These are phyloP conservation scores for Glycine latifolia DNA, from an alignment of 306 rosid genomes.

Conservation along the genomic window DNA sequence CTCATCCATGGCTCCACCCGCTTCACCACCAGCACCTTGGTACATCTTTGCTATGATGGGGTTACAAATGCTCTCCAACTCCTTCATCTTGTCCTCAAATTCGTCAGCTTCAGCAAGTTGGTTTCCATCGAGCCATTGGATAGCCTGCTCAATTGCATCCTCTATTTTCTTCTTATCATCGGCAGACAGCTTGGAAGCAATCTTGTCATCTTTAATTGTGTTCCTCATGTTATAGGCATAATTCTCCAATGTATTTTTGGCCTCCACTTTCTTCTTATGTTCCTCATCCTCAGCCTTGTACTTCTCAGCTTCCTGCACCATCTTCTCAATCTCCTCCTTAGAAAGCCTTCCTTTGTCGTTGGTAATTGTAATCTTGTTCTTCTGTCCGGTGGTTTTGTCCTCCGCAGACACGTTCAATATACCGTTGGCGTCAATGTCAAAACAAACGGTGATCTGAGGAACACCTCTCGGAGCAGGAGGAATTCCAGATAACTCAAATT, in stretches of 20 bases:
- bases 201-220: slow-evolving; percentile 64
- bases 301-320: slow-evolving; percentile 68
- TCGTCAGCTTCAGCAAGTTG: slow-evolving; percentile 65
- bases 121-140: slow-evolving; percentile 64
- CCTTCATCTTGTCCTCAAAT: slow-evolving; percentile 64
- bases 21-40: slow-evolving; percentile 60
- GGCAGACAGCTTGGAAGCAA: slow-evolving; percentile 57
- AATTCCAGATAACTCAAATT: slow-evolving; percentile 65
- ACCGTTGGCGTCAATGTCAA: slow-evolving; percentile 60
- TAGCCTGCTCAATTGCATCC: slow-evolving; percentile 64
- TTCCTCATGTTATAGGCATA: slow-evolving; percentile 69
- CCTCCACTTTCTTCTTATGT: slow-evolving; percentile 68
- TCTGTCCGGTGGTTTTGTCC: slow-evolving; percentile 69
- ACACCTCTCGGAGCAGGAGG: slow-evolving; percentile 69
- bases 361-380: slow-evolving; percentile 68
- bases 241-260: slow-evolving; percentile 60
- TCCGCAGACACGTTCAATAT: slow-evolving; percentile 68
- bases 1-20: slow-evolving; percentile 63
- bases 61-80: slow-evolving; percentile 65
- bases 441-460: slow-evolving; percentile 63
- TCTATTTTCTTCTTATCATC: slow-evolving; percentile 69
- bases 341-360: slow-evolving; percentile 72
- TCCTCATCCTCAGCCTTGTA: slow-evolving; percentile 63
- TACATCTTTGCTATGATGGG: slow-evolving; percentile 68
- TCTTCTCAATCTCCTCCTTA: slow-evolving; percentile 67